Base-by-base conservation (phyloP, 1,284 basidiomycete species). In the Prillingera fragicola region DNA sequence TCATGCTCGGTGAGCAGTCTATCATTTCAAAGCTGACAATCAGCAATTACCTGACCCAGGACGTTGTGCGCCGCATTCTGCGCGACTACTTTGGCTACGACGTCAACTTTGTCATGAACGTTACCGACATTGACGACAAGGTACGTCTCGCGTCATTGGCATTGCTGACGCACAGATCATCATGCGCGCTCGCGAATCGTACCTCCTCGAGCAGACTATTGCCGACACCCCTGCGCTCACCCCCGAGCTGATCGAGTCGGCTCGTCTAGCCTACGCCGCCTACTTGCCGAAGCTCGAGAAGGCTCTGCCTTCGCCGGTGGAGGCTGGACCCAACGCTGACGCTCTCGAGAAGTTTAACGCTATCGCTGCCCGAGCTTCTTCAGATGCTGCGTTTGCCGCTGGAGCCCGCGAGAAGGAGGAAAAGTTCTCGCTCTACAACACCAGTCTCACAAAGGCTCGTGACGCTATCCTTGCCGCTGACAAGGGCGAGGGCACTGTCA, bases 41-140 rank as follows among this genome's bases (percentile, higher is more conserved):
- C 69, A 91, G 94, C 62, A 97, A 96, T 76, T 99, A 99, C 74
- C 87, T 98, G 33, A 91, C 95, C 0, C 94, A 98, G 71, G 95
- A 99, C 69, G 81, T 98, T 58, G 77, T 99, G 33, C 79, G 95
- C 43, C 78, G 95, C 40, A 90, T 99, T 51, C 77, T 98, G 73
- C 78, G 84, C 2, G 91, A 98, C 73, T 97, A 96, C 72, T 96
- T 98, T 72, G 86, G 87, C 34, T 98, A 95, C 67, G 87, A 97
- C 64, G 84, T 98, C 48, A 88, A 96, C 68, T 97, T 98, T 69
- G 94, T 98, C 45, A 96, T 96, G 91, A 99, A 99, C 73, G 83
- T 99, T 62, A 99, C 95, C 5, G 95, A 99, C 71, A 95, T 99
- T 55, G 95, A 99, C 67, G 95, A 98, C 78, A 99, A 99, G 80